Evolutionary conservation across 2,329 filamentous ascomycete species (phyloP).

Genomic region (Hymenoscyphus occultus): DNA sequence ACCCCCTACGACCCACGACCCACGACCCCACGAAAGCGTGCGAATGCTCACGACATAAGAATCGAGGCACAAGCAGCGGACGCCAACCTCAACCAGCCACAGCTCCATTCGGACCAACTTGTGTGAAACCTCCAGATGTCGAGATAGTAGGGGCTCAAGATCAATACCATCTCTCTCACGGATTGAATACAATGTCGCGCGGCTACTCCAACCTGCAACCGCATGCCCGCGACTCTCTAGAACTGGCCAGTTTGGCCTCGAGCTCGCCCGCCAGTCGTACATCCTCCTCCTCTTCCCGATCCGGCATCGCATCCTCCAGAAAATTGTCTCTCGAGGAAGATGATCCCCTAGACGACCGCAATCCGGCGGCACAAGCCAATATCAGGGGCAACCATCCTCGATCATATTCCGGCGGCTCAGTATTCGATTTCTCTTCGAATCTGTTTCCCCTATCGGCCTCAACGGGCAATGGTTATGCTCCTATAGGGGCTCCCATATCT

Average conservation of each 20-base stretch:
- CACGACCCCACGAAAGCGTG: neutral
- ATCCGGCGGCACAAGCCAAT: conserved; percentile 44
- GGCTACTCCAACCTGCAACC: conserved; percentile 32
- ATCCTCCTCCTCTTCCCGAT: conserved; percentile 73
- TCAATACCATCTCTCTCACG: neutral
- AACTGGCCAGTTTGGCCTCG: conserved; percentile 91
- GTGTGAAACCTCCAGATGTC: conserved; percentile 13
- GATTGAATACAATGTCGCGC: conserved; percentile 31
- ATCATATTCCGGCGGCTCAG: conserved; percentile 86
- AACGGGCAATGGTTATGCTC: conserved; percentile 73
- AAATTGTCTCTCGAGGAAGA: conserved; percentile 85
- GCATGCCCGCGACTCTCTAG: conserved; percentile 77
- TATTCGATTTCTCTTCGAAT: conserved; percentile 92
- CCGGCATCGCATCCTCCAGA: conserved; percentile 89
- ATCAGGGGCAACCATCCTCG: conserved; percentile 50
- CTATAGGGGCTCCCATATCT: conserved; percentile 73
- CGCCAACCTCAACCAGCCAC: neutral
- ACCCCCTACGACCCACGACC: conserved; percentile 3
- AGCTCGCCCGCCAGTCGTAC: conserved; percentile 65
- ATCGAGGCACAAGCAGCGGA: neutral
- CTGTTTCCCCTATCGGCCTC: conserved; percentile 90
- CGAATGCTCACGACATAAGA: neutral
- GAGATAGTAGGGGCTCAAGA: neutral
- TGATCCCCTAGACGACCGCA: conserved; percentile 68
- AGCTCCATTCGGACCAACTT: neutral